Evolutionary conservation across 306 rosid species (phyloP).

Genomic region (Gastrolobium villosum): DNA sequence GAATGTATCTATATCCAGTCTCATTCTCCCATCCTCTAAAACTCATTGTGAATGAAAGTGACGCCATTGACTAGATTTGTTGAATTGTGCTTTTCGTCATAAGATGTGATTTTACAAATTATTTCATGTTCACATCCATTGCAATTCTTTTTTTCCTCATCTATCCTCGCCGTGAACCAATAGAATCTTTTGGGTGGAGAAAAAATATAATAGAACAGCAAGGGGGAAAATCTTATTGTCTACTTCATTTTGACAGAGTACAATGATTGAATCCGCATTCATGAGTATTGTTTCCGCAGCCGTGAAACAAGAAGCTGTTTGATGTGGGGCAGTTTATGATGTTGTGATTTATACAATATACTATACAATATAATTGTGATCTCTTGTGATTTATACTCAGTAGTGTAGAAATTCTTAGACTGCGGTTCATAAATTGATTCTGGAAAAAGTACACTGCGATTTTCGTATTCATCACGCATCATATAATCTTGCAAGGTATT

Average conservation of each 20-base stretch:
- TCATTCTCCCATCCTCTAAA: not conserved
- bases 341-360: too few relatives aligned
- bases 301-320: too few relatives aligned
- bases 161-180: not conserved
- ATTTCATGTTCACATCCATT: not conserved
- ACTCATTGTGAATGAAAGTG: not conserved
- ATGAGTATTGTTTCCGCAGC: too few relatives aligned
- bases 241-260: not conserved
- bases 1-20: not conserved
- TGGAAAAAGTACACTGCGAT: too few relatives aligned
- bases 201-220: not conserved
- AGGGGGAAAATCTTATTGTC: not conserved
- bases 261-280: too few relatives aligned
- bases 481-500: too few relatives aligned
- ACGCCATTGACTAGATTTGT: not conserved
- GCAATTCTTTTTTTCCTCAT: not conserved
- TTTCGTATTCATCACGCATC: too few relatives aligned
- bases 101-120: not conserved
- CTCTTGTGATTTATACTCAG: too few relatives aligned
- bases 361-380: too few relatives aligned
- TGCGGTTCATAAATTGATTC: too few relatives aligned
- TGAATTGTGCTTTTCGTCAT: conserved; percentile 8
- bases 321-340: too few relatives aligned
- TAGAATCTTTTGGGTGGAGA: not conserved
- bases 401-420: too few relatives aligned